Percentiles rank a stretch among this genome's conserved stretches.
These are phyloP conservation scores for Cladosporium sp. DNA, from an alignment of 2,329 filamentous ascomycete genomes.

Conservation along the genomic window DNA sequence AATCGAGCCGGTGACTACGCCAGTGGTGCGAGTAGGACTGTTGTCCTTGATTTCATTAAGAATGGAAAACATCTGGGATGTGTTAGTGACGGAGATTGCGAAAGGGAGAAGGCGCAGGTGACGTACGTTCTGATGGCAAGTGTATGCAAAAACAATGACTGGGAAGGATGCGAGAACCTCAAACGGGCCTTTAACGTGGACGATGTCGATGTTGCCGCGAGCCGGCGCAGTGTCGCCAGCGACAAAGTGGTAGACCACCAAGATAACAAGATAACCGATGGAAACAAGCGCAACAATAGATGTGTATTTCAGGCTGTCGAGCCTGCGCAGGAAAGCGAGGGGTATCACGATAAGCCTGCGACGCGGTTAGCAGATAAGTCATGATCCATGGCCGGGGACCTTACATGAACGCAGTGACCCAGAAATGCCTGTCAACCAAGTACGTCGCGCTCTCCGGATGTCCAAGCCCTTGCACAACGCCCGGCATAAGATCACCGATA, in stretches of 20 bases:
- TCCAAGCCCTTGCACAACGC: constrained; percentile 77
- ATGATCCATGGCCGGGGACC: constrained; percentile 20
- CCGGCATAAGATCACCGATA: constrained; percentile 96
- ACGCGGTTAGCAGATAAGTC: not conserved
- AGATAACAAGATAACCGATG: constrained; percentile 86
- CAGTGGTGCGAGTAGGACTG: constrained; percentile 68
- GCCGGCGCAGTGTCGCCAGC: constrained; percentile 68
- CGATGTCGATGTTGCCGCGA: constrained; percentile 66
- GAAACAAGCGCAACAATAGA: constrained; percentile 85
- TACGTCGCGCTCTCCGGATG: constrained; percentile 60
- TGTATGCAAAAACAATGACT: constrained; percentile 98
- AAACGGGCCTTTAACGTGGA: constrained; percentile 73
- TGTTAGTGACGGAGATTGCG: not conserved
- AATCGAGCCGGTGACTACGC: constrained; percentile 76
- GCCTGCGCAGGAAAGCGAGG: constrained; percentile 78
- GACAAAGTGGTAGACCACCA: constrained; percentile 89
- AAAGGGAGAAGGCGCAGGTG: not conserved
- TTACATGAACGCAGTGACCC: constrained; percentile 95
- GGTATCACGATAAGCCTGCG: constrained; percentile 82
- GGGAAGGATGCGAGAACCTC: constrained; percentile 79
- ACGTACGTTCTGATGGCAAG: constrained; percentile 90
- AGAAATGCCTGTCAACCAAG: constrained; percentile 85
- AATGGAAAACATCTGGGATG: constrained; percentile 87
- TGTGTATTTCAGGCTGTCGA: constrained; percentile 97
- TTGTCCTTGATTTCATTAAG: constrained; percentile 89